Conservation (phyloP, 2,329 filamentous ascomycete species). For the Parasarocladium wereldwijsianum region DNA sequence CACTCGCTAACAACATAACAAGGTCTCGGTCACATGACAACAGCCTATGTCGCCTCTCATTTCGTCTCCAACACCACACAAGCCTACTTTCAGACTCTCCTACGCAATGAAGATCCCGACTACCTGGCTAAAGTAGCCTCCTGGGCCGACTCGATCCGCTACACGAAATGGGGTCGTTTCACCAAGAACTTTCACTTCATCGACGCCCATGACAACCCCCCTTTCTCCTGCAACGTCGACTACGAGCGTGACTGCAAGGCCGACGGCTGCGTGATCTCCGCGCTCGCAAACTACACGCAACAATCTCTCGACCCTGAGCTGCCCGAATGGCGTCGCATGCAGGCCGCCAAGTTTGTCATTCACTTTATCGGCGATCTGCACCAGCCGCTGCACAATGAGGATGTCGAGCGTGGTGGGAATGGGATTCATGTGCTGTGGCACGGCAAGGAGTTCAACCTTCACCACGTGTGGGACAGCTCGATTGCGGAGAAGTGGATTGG, state of each 20-base stretch:
- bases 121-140: constrained; percentile 50
- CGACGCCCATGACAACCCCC: constrained; percentile 50
- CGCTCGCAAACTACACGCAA: constrained; percentile 45
- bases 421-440: constrained; percentile 50
- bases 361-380: constrained; percentile 60
- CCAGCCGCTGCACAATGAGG: constrained; percentile 52
- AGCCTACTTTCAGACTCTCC: constrained; percentile 39
- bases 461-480: constrained; percentile 59
- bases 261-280: constrained; percentile 46
- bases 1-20: constrained; percentile 1
- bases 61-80: constrained; percentile 43
- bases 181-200: constrained; percentile 54
- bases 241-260: constrained; percentile 46
- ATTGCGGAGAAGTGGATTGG: constrained; percentile 53
- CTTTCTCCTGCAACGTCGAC: constrained; percentile 39
- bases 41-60: constrained; percentile 46
- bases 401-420: constrained; percentile 52
- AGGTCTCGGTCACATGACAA: constrained; percentile 51
- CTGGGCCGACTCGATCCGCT: constrained; percentile 53
- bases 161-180: constrained; percentile 48
- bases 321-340: constrained; percentile 28
- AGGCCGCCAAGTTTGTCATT: constrained; percentile 51
- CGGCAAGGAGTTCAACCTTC: constrained; percentile 44
- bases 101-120: constrained; percentile 36
- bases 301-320: constrained; percentile 33